These are phyloP conservation scores for Trichophyton rubrum DNA, from an alignment of 2,329 filamentous ascomycete genomes.

Conservation along the genomic window DNA sequence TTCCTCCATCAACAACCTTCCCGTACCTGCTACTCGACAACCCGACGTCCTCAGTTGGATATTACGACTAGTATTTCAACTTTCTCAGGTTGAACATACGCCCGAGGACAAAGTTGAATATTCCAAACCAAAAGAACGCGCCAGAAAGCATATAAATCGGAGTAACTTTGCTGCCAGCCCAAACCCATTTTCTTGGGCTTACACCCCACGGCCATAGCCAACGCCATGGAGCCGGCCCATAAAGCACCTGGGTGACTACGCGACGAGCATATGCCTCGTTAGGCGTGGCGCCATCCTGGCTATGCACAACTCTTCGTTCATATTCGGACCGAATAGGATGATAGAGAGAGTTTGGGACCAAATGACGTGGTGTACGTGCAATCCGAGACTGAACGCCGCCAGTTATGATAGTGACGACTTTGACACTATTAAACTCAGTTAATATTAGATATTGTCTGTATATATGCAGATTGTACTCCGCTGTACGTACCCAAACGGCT, in stretches of 20 bases:
- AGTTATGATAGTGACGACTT: constrained; percentile 44
- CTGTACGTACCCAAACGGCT: constrained; percentile 32
- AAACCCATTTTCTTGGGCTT: constrained; percentile 29
- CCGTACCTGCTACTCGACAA: not conserved
- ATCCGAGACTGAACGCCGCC: constrained; percentile 50
- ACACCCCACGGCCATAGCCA: constrained; percentile 39
- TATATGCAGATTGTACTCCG: not conserved
- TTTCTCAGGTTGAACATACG: constrained; percentile 42
- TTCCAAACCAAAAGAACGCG: constrained; percentile 35
- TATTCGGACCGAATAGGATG: constrained; percentile 42
- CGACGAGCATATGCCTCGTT: constrained; percentile 42
- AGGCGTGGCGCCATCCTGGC: constrained; percentile 42
- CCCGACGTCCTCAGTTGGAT: not conserved
- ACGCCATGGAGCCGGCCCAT: constrained; percentile 33
- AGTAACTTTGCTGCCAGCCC: constrained; percentile 37
- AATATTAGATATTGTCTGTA: not conserved
- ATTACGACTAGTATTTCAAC: constrained; percentile 22
- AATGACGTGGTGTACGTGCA: constrained; percentile 38
- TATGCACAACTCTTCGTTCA: constrained; percentile 39
- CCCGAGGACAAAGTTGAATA: constrained; percentile 30
- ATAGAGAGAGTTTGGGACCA: constrained; percentile 41
- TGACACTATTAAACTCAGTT: constrained; percentile 26
- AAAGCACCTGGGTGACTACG: constrained; percentile 43
- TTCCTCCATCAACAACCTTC: no score
- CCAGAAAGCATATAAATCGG: constrained; percentile 40